phyloP scores from a whole-genome alignment of 2,329 filamentous ascomycete species.

The Colletotrichum tropicale region DNA sequence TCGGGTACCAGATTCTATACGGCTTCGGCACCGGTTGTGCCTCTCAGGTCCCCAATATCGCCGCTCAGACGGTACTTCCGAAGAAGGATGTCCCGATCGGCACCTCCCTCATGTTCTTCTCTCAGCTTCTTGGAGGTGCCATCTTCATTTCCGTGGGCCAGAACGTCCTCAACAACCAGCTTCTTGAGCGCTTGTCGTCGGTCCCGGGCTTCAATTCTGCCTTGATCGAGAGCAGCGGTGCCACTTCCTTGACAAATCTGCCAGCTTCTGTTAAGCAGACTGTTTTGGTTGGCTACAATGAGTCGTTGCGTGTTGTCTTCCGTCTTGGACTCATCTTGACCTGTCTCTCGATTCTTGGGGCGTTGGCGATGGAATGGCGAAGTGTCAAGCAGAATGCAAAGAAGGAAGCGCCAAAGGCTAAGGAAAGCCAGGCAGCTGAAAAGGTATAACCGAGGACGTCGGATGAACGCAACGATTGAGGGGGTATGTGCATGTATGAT shows the following conservation, averaged over 20 bases:
- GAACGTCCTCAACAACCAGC: slow-evolving; percentile 52
- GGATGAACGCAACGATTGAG: neutral
- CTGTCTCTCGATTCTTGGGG: slow-evolving; percentile 52
- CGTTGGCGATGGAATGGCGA: slow-evolving; percentile 60
- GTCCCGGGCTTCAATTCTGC: slow-evolving; percentile 37
- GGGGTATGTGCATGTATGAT: neutral
- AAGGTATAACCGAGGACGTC: neutral
- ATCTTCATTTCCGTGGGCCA: slow-evolving; percentile 57
- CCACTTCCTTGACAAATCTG: slow-evolving; percentile 27
- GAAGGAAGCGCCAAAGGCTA: neutral
- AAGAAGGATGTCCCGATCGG: slow-evolving; percentile 49
- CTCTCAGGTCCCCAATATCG: slow-evolving; percentile 48
- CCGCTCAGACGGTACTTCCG: slow-evolving; percentile 47
- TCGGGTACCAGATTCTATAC: slow-evolving; percentile 28
- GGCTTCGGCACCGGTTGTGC: slow-evolving; percentile 32
- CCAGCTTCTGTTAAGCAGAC: neutral
- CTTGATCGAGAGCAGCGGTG: slow-evolving; percentile 36
- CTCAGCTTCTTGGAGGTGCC: slow-evolving; percentile 44
- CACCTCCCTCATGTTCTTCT: slow-evolving; percentile 48
- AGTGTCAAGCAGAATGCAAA: slow-evolving; percentile 21
- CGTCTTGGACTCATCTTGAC: slow-evolving; percentile 57
- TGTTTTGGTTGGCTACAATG: slow-evolving; percentile 55
- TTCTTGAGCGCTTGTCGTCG: slow-evolving; percentile 41
- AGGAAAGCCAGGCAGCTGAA: neutral
- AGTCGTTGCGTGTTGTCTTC: slow-evolving; percentile 56